Evolutionary conservation across 2,329 filamentous ascomycete genomes (phyloP), one percentile per base, ranked within the genome.

Genomic region (Hypoxylon sp.): DNA sequence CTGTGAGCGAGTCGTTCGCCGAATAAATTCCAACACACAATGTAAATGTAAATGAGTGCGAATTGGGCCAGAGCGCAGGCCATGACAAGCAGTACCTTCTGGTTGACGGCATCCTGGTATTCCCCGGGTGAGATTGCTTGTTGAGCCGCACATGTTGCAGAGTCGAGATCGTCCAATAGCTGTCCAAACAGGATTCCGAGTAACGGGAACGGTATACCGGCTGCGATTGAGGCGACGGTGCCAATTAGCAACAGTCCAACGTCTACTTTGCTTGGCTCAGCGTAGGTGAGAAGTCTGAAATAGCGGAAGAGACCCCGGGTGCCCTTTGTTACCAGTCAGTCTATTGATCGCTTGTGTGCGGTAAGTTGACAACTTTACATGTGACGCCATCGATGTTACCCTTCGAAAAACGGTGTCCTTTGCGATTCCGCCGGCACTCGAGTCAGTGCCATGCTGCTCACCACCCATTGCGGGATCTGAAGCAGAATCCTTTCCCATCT

Each of bases 111-210:
- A 13, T 69, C 68, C 65, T 84, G 78, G 47, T 82, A 79, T 19
- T 75, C 68, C n/a, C 70, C 70, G 4, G 75, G 71, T 11, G 76
- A 68, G 48, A 58, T 57, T 13, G 73, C 64, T 8, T 75, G 66
- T 42, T 79, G 75, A 51, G 75, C 71, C 6, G 79, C 79, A 75
- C 87, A 89, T n/a, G 86, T 85, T 19, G 86, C 85, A 11, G 80
- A 77, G 73, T 89, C 90, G 74, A 91, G 82, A 66, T 87, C 82
- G 74, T 91, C 87, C 68, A 91, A 82, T 5, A 91, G 84, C 76
- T 89, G 81, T 61, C 89, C 88, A 72, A 91, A 91, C 58, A 91
- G 81, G 66, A 91, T 87, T 57, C 86, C 88, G 74, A 91, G 86
- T 19, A 91, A 80, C 13, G 89, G 89, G 62, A 90, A 89, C 0